A percentile compares a stretch with the other conserved stretches of the same genome.
These are phyloP conservation scores for Podospora bellae-mahoneyi DNA, from an alignment of 495 filamentous ascomycete species.

Conservation along the genomic window DNA sequence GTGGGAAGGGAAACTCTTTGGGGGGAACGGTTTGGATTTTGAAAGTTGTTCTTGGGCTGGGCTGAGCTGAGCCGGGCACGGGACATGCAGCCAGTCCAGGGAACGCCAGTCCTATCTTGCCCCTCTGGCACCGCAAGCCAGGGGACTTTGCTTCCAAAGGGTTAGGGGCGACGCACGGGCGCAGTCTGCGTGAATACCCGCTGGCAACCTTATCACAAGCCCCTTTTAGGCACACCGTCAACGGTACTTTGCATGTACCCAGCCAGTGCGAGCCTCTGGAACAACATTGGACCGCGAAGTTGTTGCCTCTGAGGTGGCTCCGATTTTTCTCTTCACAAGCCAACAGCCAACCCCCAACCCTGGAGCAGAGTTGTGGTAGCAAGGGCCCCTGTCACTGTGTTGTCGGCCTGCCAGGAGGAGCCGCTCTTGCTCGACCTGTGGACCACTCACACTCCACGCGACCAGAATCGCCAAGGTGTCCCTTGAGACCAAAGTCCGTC, in stretches of 20 bases:
- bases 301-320: slow-evolving; percentile 1
- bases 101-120: slow-evolving; percentile 18
- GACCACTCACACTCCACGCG: too few species aligned
- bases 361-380: neutral
- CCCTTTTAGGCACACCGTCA: slow-evolving; percentile 9
- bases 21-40: slow-evolving; percentile 36
- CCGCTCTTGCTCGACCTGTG: neutral
- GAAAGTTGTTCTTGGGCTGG: slow-evolving; percentile 40
- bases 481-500: slow-evolving; percentile 12
- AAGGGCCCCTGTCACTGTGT: neutral
- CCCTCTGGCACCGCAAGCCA: slow-evolving; percentile 10
- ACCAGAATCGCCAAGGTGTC: slow-evolving; percentile 31
- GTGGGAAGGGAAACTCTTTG: slow-evolving; percentile 31
- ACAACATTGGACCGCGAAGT: slow-evolving; percentile 29
- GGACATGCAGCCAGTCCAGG: slow-evolving; percentile 5
- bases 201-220: slow-evolving; percentile 30
- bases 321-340: slow-evolving; percentile 18
- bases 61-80: slow-evolving; percentile 24
- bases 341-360: slow-evolving; percentile 12
- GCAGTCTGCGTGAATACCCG: slow-evolving; percentile 13
- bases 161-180: slow-evolving; percentile 14
- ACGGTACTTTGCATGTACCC: slow-evolving; percentile 19
- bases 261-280: slow-evolving; percentile 11
- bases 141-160: slow-evolving; percentile 13
- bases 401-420: slow-evolving; percentile 5